A percentile compares a stretch with the other conserved stretches of the same genome.
These are phyloP conservation scores for Teunomyces pallodes DNA, from an alignment of 805 yeast genomes.

Conservation along the genomic window DNA sequence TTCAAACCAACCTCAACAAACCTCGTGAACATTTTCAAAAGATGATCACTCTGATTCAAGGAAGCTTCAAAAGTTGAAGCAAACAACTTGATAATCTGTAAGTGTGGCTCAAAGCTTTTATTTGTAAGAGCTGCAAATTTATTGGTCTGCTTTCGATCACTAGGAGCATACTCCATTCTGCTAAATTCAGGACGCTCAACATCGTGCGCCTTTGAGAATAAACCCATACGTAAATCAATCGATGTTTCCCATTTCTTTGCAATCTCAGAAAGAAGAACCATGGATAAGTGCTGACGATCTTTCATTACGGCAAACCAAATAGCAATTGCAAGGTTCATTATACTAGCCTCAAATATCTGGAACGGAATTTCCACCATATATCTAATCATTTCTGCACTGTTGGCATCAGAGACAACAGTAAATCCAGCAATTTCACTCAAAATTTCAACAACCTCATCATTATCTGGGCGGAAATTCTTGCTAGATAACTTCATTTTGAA, in stretches of 20 bases:
- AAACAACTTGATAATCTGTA: conserved; percentile 63
- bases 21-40: conserved; percentile 65
- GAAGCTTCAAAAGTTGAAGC: conserved; percentile 79
- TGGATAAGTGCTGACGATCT: conserved; percentile 57
- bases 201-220: conserved; percentile 60
- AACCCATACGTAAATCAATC: conserved; percentile 56
- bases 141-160: conserved; percentile 59
- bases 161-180: conserved; percentile 87
- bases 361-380: conserved; percentile 72
- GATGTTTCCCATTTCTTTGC: conserved; percentile 67
- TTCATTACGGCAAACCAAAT: conserved; percentile 79
- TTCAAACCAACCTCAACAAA: conserved; percentile 56
- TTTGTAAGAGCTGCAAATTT: conserved; percentile 50
- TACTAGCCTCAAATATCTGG: conserved; percentile 52
- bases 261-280: conserved; percentile 65
- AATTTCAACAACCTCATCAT: conserved; percentile 35
- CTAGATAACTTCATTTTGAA: conserved; percentile 11
- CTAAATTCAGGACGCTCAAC: conserved; percentile 56
- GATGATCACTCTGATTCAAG: conserved; percentile 64
- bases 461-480: conserved; percentile 9
- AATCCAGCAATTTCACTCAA: conserved; percentile 46
- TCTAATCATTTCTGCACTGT: conserved; percentile 47
- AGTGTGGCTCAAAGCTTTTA: conserved; percentile 62
- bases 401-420: conserved; percentile 28
- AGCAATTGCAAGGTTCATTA: conserved; percentile 65